Base-by-base conservation (phyloP, 345 rosid species). In the Barbarea vulgaris region DNA sequence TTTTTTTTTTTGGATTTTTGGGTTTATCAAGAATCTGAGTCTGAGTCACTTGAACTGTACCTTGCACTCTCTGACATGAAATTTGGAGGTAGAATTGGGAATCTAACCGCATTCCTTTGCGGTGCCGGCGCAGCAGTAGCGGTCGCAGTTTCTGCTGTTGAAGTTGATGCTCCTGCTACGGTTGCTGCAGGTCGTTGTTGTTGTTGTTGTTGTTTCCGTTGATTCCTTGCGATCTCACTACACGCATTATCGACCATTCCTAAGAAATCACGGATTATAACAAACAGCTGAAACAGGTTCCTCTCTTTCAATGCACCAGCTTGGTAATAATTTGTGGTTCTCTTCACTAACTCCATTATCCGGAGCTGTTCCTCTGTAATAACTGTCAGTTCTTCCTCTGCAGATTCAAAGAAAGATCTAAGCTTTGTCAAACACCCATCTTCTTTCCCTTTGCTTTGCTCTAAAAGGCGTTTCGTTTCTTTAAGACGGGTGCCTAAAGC, bases 301-400 rank as follows among this genome's bases (percentile, higher is more conserved):
- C 79, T 85, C 79, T 77, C 88, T 62, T 79, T 88, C 50, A 87
- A 78, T n/a, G 83, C 82, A 27, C 91, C 90, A 37, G 91, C 83
- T 75, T 93, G 97, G 72, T 86, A 94, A 71, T 94, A 94, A 24
- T 83, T 93, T 10, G 91, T 82, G 25, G 97, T 94, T 80, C 61
- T 83, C 82, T 68, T 87, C 64, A 94, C 98, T 22, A 84, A 58
- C 25, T 85, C 91, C 85, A 83, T 76, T 18, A 86, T 86, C 55
- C 86, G 83, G 2, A 18, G 51, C 42, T 89, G 91, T 64, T 86
- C 91, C 48, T 83, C 85, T 47, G 68, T 81, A 69, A 87, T 48
- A 3, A 62, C 62, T 18, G 70, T 81, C 13, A 91, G 37, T 66
- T 94, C 97, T 54, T 80, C 79, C 51, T 89, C 97, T 0, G 96